Base-by-base conservation (phyloP, 2,329 filamentous ascomycete genomes). In the Esteya vermicola region DNA sequence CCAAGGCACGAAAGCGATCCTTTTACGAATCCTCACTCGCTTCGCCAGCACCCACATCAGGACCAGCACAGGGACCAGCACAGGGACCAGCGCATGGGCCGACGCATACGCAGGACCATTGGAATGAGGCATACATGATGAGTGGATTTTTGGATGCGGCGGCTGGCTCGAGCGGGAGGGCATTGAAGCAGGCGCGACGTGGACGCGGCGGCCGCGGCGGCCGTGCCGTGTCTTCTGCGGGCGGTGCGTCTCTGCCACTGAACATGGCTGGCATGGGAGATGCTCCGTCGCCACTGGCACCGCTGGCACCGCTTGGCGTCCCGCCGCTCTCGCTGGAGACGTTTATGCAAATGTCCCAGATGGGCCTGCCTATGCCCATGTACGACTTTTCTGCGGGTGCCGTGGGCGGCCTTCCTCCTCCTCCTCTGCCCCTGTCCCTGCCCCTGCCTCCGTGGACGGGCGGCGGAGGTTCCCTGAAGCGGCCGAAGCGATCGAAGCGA, bases 151-250 rank as follows among this genome's bases (percentile, higher is more conserved):
- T n/a, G n/a, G n/a, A n/a, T n/a, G n/a, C n/a, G n/a, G n/a, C n/a
- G n/a, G n/a, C n/a, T n/a, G n/a, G n/a, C n/a, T n/a, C n/a, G 12
- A 43, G 43, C 4, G 41, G 48, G 10, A 65, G 75, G 36, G 57
- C 63, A 25, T 63, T 64, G 52, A 85, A 81, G 54, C 77, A 76
- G 48, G 57, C 70, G 33, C 68, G 78, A 36, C 63, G 76, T 40
- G 70, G 70, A 26, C 68, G 62, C 8, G 70, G 70, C 26, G 68
- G 62, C 7, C 45, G 50, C 2, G 52, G 52, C 26, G 58, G 56
- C 19, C 56, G 60, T 35, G 57, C 26, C 26, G 26, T 14, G 10
- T 28, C 26, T 14, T 10, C n/a, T 28, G 12, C 10, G 26, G 28
- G 28, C 28, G 27, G 27, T 14, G 28, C 4, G 10, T 31, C 10